phyloP scores from a whole-genome alignment of 2,329 filamentous ascomycete species.

The Dactylellina leptospora region DNA sequence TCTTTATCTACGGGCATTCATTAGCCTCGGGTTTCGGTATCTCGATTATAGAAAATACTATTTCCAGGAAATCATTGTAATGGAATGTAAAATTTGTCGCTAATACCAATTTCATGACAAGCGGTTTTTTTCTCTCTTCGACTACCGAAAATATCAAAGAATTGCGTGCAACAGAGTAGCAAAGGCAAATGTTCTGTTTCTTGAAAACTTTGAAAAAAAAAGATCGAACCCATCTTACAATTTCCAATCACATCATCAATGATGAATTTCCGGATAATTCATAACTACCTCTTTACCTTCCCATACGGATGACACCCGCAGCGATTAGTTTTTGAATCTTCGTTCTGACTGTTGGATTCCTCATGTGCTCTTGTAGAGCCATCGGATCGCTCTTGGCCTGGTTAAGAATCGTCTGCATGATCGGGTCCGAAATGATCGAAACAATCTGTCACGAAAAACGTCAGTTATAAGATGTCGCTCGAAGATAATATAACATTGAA shows the following conservation, averaged over 20 bases:
- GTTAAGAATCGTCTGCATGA: slow-evolving; percentile 97
- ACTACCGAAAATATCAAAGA: too few relatives aligned
- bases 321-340: slow-evolving; percentile 96
- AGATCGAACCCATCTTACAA: slow-evolving; percentile 4
- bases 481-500: too few relatives aligned
- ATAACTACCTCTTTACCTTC: slow-evolving; percentile 40
- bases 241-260: not conserved
- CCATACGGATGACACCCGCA: slow-evolving; percentile 72
- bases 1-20: too few relatives aligned
- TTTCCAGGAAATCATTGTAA: too few relatives aligned
- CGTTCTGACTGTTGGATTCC: slow-evolving; percentile 80
- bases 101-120: too few relatives aligned
- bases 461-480: not conserved
- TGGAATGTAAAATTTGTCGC: too few relatives aligned
- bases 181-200: too few relatives aligned
- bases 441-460: slow-evolving; percentile 71
- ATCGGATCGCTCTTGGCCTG: slow-evolving; percentile 94
- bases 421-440: slow-evolving; percentile 88
- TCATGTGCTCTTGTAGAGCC: slow-evolving; percentile 96
- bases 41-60: too few relatives aligned
- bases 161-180: not conserved
- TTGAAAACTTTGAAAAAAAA: too few relatives aligned
- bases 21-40: too few relatives aligned
- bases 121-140: too few relatives aligned
- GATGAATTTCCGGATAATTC: too few relatives aligned